Base-by-base conservation (phyloP, 768 basidiomycete genomes). In the Boletus vinaceobasis region DNA sequence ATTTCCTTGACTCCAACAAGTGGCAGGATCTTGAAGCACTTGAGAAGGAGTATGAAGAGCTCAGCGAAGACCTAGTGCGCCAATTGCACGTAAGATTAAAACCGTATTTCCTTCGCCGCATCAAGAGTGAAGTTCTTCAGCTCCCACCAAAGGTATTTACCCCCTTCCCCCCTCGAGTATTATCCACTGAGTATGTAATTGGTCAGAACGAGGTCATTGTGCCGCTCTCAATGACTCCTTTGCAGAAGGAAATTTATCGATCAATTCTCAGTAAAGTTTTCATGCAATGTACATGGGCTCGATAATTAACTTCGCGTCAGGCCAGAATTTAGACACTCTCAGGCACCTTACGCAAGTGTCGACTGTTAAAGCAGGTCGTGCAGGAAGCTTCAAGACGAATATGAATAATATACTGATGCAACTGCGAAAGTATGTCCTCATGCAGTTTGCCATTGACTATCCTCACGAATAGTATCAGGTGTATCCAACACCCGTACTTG, bases 41-140 rank as follows among this genome's bases (percentile, higher is more conserved):
- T 11, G 86, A 88, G 55, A 82, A 80, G 61, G 79, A 90, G 55
- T 87, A 93, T 60, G 84, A 83, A 58, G 85, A 83, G 13, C 80
- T 98, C 23, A 86, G 80, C 6, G 90, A 93, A 63, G 88, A 90
- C 5, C 79, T 88, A 19, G 78, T 98, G 42, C 85, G 86, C 56
- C 80, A 90, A 53, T 74, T 99, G 29, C 95, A 97, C 63, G 76
- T 72, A 26, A 80, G 83, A 60, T 74, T 98, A 42, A 79, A 87
- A 59, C 95, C 93, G 0, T 97, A 98, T 65, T 97, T 98, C 74
- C 74, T 99, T 33, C 87, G 97, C 15, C 86, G 97, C 17, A 84
- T 93, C 62, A 99, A 99, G 74, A 87, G 87, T 54, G 92, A 97
- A 67, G 94, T 97, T 2, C 77, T 98, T 15, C 83, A 90, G 57